Percentiles rank a stretch among this genome's conserved stretches.
Conservation (phyloP, 305 asterid genomes). For the Rubia tinctorum region DNA sequence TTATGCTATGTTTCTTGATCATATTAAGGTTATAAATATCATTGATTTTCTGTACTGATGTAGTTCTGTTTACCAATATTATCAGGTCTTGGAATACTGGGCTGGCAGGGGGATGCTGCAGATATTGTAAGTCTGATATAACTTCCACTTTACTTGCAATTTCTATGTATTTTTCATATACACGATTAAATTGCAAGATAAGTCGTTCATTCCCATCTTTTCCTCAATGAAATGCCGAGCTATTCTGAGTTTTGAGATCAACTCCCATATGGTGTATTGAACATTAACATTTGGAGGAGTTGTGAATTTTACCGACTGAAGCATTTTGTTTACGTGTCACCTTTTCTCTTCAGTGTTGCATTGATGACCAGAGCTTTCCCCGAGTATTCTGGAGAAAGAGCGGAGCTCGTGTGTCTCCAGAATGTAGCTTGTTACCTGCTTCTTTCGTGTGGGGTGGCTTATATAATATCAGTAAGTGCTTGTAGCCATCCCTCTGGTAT, state of each 20-base stretch:
- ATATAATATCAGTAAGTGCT: constrained; percentile 68
- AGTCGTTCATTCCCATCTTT: not conserved
- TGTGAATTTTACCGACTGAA: not conserved
- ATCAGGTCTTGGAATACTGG: constrained; percentile 90
- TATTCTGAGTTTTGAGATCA: too few species aligned
- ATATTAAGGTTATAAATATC: not conserved
- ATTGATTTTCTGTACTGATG: constrained; percentile 1
- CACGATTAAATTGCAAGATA: not conserved
- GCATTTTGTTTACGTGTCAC: not conserved
- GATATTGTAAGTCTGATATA: constrained; percentile 73
- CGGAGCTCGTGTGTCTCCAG: constrained; percentile 73
- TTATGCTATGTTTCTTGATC: not conserved
- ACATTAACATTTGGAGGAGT: constrained; percentile 4
- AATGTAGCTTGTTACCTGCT: constrained; percentile 81
- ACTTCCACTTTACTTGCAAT: not conserved
- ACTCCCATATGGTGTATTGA: not conserved
- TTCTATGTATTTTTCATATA: not conserved
- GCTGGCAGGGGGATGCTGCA: constrained; percentile 99
- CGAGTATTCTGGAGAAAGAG: constrained; percentile 47
- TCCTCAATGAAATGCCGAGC: not conserved
- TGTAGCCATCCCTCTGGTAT: not conserved
- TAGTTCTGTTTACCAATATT: constrained; percentile 6
- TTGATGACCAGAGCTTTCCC: constrained; percentile 99
- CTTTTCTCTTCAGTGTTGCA: constrained; percentile 64
- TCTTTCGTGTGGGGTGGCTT: constrained; percentile 74